A percentile compares a stretch with the other conserved stretches of the same genome.
Evolutionary conservation across 2,329 filamentous ascomycete genomes (phyloP).

Genomic region (Colletotrichum sansevieriae): DNA sequence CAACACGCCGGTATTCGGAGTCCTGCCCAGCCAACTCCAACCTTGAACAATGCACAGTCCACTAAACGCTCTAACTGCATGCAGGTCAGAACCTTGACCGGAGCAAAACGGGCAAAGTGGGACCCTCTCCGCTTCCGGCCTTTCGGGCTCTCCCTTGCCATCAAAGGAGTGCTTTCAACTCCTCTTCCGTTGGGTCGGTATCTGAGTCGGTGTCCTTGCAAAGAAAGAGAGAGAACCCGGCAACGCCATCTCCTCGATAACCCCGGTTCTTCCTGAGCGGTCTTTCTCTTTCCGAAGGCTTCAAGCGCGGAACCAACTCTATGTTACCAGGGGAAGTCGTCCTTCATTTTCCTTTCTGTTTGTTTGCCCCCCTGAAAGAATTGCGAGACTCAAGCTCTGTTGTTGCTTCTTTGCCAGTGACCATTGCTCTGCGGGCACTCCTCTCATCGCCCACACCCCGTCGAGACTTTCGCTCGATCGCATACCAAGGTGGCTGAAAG

Average conservation of each 20-base stretch:
- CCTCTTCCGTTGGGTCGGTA: slow-evolving; percentile 17
- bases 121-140: slow-evolving; percentile 20
- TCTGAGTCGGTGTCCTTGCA: slow-evolving; percentile 11
- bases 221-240: slow-evolving; percentile 10
- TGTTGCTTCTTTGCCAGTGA: background rate
- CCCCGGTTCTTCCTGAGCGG: slow-evolving; percentile 24
- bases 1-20: slow-evolving; percentile 34
- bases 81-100: slow-evolving; percentile 11
- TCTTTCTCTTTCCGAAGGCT: slow-evolving; percentile 10
- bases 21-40: slow-evolving; percentile 1
- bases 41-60: slow-evolving; percentile 18
- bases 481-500: slow-evolving; percentile 26
- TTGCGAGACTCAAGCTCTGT: slow-evolving; percentile 3
- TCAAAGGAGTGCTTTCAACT: slow-evolving; percentile 22
- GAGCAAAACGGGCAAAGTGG: slow-evolving; percentile 23
- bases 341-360: background rate
- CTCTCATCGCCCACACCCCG: background rate
- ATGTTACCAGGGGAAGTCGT: background rate
- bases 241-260: slow-evolving; percentile 33
- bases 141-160: slow-evolving; percentile 27
- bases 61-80: slow-evolving; percentile 34
- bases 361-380: slow-evolving; percentile 2
- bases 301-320: slow-evolving; percentile 9
- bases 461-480: slow-evolving; percentile 12
- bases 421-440: slow-evolving; percentile 13